phyloP scores from a whole-genome alignment of 148 eudicot species.

The Rhododendron simsii region DNA sequence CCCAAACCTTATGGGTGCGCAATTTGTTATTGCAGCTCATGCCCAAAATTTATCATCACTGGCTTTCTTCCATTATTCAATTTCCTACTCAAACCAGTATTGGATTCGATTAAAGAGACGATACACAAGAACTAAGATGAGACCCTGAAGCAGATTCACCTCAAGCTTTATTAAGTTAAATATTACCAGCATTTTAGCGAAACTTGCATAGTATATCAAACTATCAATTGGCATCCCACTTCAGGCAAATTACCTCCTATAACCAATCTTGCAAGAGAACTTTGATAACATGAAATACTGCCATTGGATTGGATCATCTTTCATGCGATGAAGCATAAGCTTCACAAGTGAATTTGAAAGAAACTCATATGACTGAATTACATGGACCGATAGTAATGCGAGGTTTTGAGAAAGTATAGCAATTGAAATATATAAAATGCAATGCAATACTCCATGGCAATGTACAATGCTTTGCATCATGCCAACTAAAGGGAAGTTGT shows the following conservation, averaged over 20 bases:
- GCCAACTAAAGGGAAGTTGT: background rate
- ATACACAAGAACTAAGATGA: background rate
- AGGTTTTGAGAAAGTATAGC: too few relatives aligned
- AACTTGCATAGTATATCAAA: background rate
- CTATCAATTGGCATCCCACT: background rate
- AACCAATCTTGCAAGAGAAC: background rate
- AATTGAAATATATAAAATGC: too few relatives aligned
- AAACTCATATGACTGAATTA: background rate
- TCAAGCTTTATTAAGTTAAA: background rate
- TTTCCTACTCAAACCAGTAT: background rate
- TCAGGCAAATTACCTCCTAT: background rate
- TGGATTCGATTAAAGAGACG: background rate
- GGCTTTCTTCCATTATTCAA: background rate
- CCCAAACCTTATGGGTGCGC: constrained; percentile 13
- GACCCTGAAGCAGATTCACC: background rate
- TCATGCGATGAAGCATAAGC: background rate
- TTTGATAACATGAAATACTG: background rate
- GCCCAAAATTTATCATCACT: constrained; percentile 11
- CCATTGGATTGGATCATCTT: background rate
- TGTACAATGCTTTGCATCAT: background rate
- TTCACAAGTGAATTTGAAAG: background rate
- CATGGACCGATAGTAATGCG: background rate
- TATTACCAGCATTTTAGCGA: background rate
- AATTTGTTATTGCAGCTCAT: constrained; percentile 13
- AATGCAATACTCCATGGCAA: background rate